Evolutionary conservation across 352 stramenopile genomes (phyloP), one percentile per base, ranked within the genome.

Genomic region (Phytophthora litchii): DNA sequence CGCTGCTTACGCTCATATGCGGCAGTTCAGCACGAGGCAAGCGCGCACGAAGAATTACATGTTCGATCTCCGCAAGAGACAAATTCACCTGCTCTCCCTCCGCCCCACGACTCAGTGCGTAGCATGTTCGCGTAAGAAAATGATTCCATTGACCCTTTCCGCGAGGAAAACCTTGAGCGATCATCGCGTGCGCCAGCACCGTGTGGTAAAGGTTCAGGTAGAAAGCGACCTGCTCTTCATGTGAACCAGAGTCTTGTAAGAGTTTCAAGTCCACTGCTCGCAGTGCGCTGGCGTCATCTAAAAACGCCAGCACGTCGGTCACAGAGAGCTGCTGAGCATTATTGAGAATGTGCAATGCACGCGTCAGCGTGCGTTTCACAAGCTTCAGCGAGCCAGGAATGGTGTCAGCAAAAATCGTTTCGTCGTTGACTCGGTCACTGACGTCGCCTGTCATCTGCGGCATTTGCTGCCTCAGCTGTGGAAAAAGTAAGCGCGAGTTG

Each of bases 161-260:
- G 6, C 80, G 74, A 3, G 80, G 78, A 40, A 83, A 88, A 1
- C 81, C 81, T 51, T 88, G 70, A 3, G 77, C 67, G 42, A 91
- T 86, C 75, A 91, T 89, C 10, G 82, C 83, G 48, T 95, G 86
- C 4, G 82, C 80, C 2, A 91, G 56, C n/a, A 95, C 60, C 1
- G 72, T 69, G 43, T 93, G 82, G 40, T 91, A 92, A 48, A 95
- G 37, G 52, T 95, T 95, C 43, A 95, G 62, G 40, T 88, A 93
- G 40, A 95, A 92, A 7, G 76, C 57, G 1, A 93, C 40, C 16
- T 87, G 77, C 14, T 88, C 69, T 61, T 95, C 86, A 20, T 93
- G 80, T 4, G 68, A 77, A 2, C 55, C 64, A 10, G 44, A 67
- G 14, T 66, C 55, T 10, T 88, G 59, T 2, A 92, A 35, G 0